Evolutionary conservation across 805 yeast species (phyloP).

Genomic region (Candida broadrunensis): DNA sequence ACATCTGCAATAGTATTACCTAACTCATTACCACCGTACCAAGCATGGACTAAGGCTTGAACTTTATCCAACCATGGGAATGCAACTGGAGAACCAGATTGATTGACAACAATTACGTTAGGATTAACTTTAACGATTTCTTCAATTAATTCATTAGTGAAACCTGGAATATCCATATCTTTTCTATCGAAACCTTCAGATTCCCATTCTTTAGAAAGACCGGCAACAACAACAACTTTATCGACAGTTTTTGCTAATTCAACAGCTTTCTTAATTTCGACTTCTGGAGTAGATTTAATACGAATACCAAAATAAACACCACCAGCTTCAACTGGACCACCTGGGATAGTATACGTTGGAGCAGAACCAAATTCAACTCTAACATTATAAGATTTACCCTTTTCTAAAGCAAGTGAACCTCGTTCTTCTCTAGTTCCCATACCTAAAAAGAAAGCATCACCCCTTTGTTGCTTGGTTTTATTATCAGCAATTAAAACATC

Average conservation of each 20-base stretch:
- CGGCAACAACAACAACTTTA: constrained; percentile 50
- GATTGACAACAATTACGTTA: constrained; percentile 52
- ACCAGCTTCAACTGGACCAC: constrained; percentile 15
- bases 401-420: constrained; percentile 33
- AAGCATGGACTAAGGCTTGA: constrained; percentile 27
- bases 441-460: constrained; percentile 49
- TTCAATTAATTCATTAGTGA: constrained; percentile 42
- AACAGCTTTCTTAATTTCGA: constrained; percentile 37
- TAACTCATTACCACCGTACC: constrained; percentile 44
- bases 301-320: constrained; percentile 24
- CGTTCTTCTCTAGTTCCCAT: constrained; percentile 53
- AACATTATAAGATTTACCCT: constrained; percentile 45
- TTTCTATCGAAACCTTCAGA: constrained; percentile 58
- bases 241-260: constrained; percentile 49
- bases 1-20: constrained; percentile 63
- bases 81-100: constrained; percentile 61
- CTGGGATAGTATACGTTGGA: constrained; percentile 26
- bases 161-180: constrained; percentile 49
- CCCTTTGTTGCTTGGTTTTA: constrained; percentile 48
- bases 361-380: constrained; percentile 53
- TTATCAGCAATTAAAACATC: constrained; percentile 55
- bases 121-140: constrained; percentile 46
- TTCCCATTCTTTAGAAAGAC: constrained; percentile 56
- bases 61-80: constrained; percentile 47
- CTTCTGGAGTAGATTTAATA: constrained; percentile 15